phyloP scores from a whole-genome alignment of 192 early-diverging fungal genomes.

The Spinellus fusiger region DNA sequence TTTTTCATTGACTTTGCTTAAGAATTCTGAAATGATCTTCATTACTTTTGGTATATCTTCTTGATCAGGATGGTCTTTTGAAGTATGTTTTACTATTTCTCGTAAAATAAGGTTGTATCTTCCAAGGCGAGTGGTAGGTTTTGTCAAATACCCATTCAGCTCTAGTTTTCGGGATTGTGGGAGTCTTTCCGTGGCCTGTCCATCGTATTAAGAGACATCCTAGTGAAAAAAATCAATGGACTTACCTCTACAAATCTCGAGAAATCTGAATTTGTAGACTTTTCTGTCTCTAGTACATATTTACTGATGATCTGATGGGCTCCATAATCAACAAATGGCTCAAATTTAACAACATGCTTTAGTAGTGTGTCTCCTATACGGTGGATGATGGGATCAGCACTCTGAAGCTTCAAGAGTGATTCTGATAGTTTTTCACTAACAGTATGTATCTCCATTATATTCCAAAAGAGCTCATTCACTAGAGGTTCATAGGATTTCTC shows the following conservation, averaged over 20 bases:
- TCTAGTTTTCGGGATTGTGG: conserved; percentile 81
- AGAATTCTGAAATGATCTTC: conserved; percentile 63
- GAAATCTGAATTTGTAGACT: conserved; percentile 55
- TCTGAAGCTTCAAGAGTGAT: conserved; percentile 56
- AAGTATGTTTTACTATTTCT: conserved; percentile 77
- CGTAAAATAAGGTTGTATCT: conserved; percentile 80
- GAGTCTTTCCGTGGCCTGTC: conserved; percentile 37
- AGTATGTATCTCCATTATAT: conserved; percentile 61
- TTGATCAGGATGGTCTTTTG: conserved; percentile 74
- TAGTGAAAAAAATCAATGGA: background rate
- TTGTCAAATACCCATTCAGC: conserved; percentile 80
- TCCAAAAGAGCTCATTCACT: conserved; percentile 75
- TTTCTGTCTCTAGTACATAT: conserved; percentile 78
- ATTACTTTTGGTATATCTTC: conserved; percentile 65
- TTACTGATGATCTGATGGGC: conserved; percentile 79
- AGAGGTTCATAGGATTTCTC: conserved; percentile 35
- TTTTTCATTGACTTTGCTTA: conserved; percentile 78
- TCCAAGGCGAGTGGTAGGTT: conserved; percentile 81
- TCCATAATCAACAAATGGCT: conserved; percentile 82
- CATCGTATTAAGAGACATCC: background rate
- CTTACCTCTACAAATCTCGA: conserved; percentile 71
- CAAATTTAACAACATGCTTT: conserved; percentile 60
- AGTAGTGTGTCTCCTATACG: conserved; percentile 85
- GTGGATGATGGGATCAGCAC: conserved; percentile 59
- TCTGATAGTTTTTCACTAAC: conserved; percentile 57